phyloP scores from a whole-genome alignment of 2,329 filamentous ascomycete genomes.

The Scolecobasidium constrictum region DNA sequence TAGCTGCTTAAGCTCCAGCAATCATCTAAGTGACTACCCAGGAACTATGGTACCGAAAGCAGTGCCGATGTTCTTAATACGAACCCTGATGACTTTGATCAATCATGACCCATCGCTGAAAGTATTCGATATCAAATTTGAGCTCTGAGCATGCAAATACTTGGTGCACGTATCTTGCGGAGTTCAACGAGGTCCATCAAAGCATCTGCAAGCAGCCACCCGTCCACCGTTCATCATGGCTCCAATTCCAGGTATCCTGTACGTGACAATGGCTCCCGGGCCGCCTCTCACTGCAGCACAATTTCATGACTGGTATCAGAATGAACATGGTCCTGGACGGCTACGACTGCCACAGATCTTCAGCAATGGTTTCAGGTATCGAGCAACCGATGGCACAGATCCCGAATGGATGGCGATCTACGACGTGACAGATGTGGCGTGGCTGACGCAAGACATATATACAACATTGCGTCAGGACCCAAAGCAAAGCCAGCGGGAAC shows the following conservation, averaged over 20 bases:
- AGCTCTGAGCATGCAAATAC: no score
- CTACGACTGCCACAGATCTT: conserved; percentile 61
- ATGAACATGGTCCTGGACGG: conserved; percentile 76
- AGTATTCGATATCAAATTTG: no score
- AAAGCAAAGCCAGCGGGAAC: conserved; percentile 47
- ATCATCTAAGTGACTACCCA: no score
- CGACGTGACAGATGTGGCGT: conserved; percentile 65
- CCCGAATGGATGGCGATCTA: conserved; percentile 73
- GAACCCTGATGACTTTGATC: no score
- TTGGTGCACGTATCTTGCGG: no score
- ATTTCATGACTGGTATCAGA: conserved; percentile 92
- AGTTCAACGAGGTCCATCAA: no score
- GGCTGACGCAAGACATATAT: conserved; percentile 61
- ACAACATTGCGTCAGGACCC: conserved; percentile 48
- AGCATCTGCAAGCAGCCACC: no score
- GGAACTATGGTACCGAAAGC: no score
- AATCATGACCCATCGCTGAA: no score
- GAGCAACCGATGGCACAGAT: conserved; percentile 45
- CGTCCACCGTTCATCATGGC: conserved; percentile 23
- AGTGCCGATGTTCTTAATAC: no score
- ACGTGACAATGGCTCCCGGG: conserved; percentile 76
- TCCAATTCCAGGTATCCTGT: conserved; percentile 56
- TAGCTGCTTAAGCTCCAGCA: no score
- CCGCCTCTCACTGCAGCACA: conserved; percentile 52
- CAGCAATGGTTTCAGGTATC: conserved; percentile 68